phyloP scores from a whole-genome alignment of 805 yeast species.

The Spathaspora boniae region DNA sequence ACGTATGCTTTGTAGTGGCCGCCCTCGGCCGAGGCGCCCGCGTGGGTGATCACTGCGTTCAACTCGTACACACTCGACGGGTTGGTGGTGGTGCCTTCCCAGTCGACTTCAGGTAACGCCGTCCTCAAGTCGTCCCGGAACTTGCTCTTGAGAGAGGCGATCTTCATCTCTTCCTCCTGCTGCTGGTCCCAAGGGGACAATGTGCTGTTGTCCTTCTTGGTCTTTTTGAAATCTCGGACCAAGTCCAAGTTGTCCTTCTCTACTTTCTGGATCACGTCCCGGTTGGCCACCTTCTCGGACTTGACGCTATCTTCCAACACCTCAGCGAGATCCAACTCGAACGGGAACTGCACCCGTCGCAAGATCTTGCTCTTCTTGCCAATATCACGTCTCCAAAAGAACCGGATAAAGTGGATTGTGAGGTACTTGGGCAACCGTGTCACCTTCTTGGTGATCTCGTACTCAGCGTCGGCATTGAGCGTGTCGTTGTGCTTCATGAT shows the following conservation, averaged over 20 bases:
- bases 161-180: conserved; percentile 51
- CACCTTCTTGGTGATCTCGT: conserved; percentile 58
- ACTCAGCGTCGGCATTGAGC: conserved; percentile 68
- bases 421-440: conserved; percentile 81
- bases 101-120: conserved; percentile 35
- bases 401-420: conserved; percentile 89
- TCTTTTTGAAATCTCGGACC: conserved; percentile 67
- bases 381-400: conserved; percentile 93
- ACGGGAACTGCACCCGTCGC: conserved; percentile 92
- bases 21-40: conserved; percentile 93
- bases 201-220: conserved; percentile 26
- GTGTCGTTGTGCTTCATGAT: conserved; percentile 74
- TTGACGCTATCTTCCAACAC: conserved; percentile 77
- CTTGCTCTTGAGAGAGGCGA: conserved; percentile 44
- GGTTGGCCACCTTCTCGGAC: conserved; percentile 58
- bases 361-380: conserved; percentile 88
- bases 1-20: conserved; percentile 96
- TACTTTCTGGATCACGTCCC: conserved; percentile 74
- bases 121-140: conserved; percentile 46
- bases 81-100: conserved; percentile 58
- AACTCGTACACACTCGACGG: conserved; percentile 87
- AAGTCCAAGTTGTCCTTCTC: conserved; percentile 74
- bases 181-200: conserved; percentile 53
- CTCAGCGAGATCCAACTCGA: conserved; percentile 85
- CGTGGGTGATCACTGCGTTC: conserved; percentile 82